Base-by-base conservation (phyloP, 139 green algal genomes). In the Tetradesmus lagerheimii region DNA sequence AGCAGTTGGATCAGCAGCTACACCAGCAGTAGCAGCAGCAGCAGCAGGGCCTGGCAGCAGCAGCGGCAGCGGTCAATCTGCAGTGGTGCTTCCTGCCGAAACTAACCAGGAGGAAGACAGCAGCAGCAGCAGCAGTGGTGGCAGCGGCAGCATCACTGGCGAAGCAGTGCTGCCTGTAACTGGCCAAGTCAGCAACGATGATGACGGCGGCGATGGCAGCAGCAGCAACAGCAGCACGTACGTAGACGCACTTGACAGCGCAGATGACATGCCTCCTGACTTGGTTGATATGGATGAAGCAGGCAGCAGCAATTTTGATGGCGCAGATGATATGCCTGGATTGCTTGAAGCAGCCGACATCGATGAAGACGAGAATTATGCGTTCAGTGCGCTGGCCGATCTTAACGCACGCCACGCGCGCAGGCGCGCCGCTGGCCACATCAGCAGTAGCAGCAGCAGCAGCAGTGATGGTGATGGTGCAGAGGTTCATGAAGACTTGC, bases 71-170 rank as follows among this genome's bases (percentile, higher is more conserved):
- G 20, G 67, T 11, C 67, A 78, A 4, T 37, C 29, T 25, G 67
- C 67, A 78, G 11, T 23, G n/a, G n/a, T 25, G 12, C 47, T 16
- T 14, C 1, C 14, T 78, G 67, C n/a, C 4, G 67, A 78, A 0
- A 9, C 9, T 3, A 18, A 39, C 14, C 67, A 39, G n/a, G n/a
- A 39, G 27, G 67, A 85, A 5, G 67, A 45, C 80, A 74, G 45
- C n/a, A 74, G 45, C 38, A 86, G 80, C 80, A 74, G 45, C n/a
- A 71, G 43, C 80, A 67, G 37, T 35, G 38, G 76, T 18, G 50
- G 43, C 79, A 85, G 43, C 43, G 50, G 79, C 39, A 34, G n/a
- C 31, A 38, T 41, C 67, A 78, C n/a, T 37, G 67, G 67, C n/a
- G 31, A 71, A 71, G 57, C 57, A 71, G 57, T 8, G 57, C 57